phyloP scores from a whole-genome alignment of 2,329 filamentous ascomycete species.

The Colletotrichum filicis region DNA sequence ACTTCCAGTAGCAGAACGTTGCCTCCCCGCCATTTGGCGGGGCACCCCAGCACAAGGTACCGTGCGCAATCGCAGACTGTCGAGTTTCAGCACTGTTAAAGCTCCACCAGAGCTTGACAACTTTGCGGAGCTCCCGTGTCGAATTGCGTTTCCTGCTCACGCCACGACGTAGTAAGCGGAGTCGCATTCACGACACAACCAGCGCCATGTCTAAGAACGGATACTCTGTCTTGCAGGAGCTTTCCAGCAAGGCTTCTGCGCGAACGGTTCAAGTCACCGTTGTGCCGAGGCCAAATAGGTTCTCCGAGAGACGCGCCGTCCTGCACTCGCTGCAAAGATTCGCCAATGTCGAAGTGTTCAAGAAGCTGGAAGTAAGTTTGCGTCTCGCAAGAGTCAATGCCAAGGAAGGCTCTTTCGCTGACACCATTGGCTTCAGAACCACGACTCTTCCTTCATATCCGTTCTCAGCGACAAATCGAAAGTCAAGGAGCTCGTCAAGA shows the following conservation, averaged over 20 bases:
- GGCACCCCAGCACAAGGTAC: conserved; percentile 15
- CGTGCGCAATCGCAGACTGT: neutral
- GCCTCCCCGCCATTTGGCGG: conserved; percentile 31
- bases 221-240: conserved; percentile 7
- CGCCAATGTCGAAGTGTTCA: conserved; percentile 64
- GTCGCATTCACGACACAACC: neutral
- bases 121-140: conserved; percentile 8
- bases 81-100: neutral
- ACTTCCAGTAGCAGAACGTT: conserved; percentile 11
- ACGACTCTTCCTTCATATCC: conserved; percentile 61
- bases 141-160: neutral
- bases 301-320: conserved; percentile 66
- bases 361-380: conserved; percentile 52
- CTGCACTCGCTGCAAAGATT: conserved; percentile 62
- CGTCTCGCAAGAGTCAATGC: neutral
- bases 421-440: conserved; percentile 46
- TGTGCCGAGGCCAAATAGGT: conserved; percentile 59
- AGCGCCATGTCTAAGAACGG: conserved; percentile 27
- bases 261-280: conserved; percentile 62
- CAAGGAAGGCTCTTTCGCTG: neutral
- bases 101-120: conserved; percentile 28
- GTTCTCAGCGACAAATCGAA: conserved; percentile 54
- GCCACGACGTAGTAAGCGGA: neutral
- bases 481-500: conserved; percentile 51
- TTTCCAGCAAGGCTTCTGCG: conserved; percentile 17